Conservation (phyloP, 805 yeast genomes). For the Zygosaccharomyces bailii region DNA sequence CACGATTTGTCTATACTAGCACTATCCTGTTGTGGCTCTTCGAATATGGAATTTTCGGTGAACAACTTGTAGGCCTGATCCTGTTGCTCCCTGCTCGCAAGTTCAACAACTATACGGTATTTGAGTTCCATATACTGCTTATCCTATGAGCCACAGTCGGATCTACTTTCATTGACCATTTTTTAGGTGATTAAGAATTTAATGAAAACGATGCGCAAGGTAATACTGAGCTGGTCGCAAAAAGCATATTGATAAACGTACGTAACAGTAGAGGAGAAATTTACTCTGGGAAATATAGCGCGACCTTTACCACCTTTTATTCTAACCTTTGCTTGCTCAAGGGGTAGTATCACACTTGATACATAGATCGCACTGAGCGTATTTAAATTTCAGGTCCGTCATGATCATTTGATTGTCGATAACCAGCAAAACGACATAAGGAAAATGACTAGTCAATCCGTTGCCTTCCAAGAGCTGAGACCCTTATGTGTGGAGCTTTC, state of each 20-base stretch:
- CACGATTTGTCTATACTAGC: not conserved
- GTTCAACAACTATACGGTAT: slow-evolving; percentile 18
- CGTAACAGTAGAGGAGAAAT: not conserved
- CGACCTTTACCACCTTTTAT: not conserved
- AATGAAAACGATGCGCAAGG: slow-evolving; percentile 1
- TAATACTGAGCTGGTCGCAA: not conserved
- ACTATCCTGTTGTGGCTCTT: not conserved
- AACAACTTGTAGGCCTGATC: slow-evolving; percentile 15
- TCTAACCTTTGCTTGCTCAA: not conserved
- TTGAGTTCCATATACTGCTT: slow-evolving; percentile 12
- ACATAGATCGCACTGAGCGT: not conserved
- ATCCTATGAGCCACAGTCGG: not conserved
- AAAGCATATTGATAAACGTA: not conserved
- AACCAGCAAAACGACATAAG: no score
- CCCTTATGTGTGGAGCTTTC: slow-evolving; percentile 46
- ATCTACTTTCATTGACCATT: not conserved
- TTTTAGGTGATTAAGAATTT: not conserved
- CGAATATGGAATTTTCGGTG: slow-evolving; percentile 6
- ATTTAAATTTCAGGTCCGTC: slow-evolving; percentile 1
- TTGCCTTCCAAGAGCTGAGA: slow-evolving; percentile 34
- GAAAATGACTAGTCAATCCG: slow-evolving; percentile 11
- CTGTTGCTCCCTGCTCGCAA: slow-evolving; percentile 14
- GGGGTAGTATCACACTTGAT: not conserved
- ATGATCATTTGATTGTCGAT: no score
- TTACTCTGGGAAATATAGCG: not conserved